Base-by-base conservation (phyloP, 805 yeast species). In the Dipodascus albidus region DNA sequence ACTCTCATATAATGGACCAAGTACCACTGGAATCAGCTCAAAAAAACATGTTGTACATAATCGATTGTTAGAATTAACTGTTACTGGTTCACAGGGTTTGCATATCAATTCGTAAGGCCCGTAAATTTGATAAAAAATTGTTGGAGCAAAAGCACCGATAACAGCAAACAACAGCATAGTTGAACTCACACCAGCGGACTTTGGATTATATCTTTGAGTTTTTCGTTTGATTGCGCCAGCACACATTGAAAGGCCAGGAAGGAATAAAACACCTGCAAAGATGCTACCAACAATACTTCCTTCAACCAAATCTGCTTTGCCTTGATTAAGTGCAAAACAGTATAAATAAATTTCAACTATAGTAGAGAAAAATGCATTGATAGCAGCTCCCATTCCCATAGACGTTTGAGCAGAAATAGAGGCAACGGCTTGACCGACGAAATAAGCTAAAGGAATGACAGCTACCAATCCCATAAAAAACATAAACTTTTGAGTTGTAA, bases 391-490 rank as follows among this genome's bases (percentile, higher is more conserved):
- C 55, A 93, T 82, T 24, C 98, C 97, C 99, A 93, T 93, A 0
- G 97, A 90, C 0, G 97, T 87, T 70, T 93, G 99, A 0, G 99
- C 98, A 3, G 96, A 86, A 55, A 93, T 93, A 1, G 98, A 90
- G 0, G 99, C 99, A n/a, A 93, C 99, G 3, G 98, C 98, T 68
- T 91, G 98, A 2, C 99, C 99, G 61, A 93, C 90, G 69, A 89
- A 93, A 65, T 93, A 91, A 0, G 99, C 98, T 59, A 93, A 73
- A 3, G 99, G 99, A 38, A 93, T 79, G 55, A 93, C 87, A 1
- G 96, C 86, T 50, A 85, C 74, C 54, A 93, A 70, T 66, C 96
- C 85, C 17, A 88, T 70, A 48, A 80, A 73, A 62, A 93, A 93
- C 48, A 88, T 77, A 21, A 82, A 68, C 0, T 82, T 74, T 19